Evolutionary conservation across 495 filamentous ascomycete genomes (phyloP).

Genomic region (Baudoinia panamericana): DNA sequence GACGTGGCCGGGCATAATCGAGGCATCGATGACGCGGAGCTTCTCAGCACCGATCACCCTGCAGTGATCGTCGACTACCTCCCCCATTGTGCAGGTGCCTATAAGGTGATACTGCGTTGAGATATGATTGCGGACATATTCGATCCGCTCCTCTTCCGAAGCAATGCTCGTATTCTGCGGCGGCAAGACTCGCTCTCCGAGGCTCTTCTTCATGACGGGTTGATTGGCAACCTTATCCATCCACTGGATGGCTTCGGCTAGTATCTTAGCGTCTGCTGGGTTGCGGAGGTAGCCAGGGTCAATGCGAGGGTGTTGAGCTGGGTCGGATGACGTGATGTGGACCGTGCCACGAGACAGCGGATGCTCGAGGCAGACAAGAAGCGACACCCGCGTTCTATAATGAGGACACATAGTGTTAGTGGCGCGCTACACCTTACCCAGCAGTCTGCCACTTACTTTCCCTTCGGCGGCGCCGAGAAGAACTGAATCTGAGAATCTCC

Average conservation of each 20-base stretch:
- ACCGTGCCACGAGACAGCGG: conserved; percentile 21
- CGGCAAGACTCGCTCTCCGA: conserved; percentile 18
- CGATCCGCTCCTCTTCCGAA: conserved; percentile 18
- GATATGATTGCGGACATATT: conserved; percentile 21
- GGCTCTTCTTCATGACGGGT: conserved; percentile 17
- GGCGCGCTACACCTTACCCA: too few species aligned
- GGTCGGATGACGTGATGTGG: conserved; percentile 22
- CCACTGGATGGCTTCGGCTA: conserved; percentile 20
- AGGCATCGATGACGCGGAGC: conserved; percentile 27
- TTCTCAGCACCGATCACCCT: conserved; percentile 24
- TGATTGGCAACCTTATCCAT: conserved; percentile 20
- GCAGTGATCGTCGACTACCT: conserved; percentile 26
- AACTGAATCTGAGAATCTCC: conserved; percentile 19
- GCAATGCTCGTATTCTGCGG: conserved; percentile 13
- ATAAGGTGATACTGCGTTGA: conserved; percentile 24
- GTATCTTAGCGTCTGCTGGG: conserved; percentile 16
- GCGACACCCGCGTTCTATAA: conserved; percentile 15
- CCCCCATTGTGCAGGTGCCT: conserved; percentile 26
- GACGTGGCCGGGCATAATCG: conserved; percentile 21
- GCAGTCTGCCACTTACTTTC: too few species aligned
- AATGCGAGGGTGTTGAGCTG: conserved; percentile 15
- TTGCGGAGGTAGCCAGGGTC: conserved; percentile 23
- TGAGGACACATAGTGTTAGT: too few species aligned
- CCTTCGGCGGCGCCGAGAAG: conserved; percentile 18
- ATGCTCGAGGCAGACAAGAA: conserved; percentile 22